Base-by-base conservation (phyloP, 176 grass and related monocot genomes). In the Otatea glauca region DNA sequence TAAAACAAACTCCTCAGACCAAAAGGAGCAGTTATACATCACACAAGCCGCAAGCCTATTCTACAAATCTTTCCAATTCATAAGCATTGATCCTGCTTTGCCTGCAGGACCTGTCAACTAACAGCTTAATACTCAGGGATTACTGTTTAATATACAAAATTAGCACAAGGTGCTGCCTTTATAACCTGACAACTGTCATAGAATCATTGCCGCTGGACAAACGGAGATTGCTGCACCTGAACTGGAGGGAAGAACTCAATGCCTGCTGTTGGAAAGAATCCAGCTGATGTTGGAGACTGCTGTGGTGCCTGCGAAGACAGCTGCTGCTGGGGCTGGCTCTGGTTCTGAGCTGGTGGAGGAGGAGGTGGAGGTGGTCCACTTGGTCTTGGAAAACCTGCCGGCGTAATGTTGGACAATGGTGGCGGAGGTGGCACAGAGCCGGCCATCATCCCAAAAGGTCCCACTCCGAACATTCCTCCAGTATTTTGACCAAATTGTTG, bases 191-290 rank as follows among this genome's bases (percentile, higher is more conserved):
- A 66, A 79, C 45, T 78, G 67, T 11, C 47, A 38, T 64, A 60
- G 8, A 74, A 83, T 90, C 79, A 94, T 78, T 96, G 93, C 64
- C 88, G 86, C 80, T 99, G 91, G 60, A 76, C 88, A 24, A 89
- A 91, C 3, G 96, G 91, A 45, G 91, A 80, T 39, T 91, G 83
- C 79, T 99, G 96, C 32, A 90, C 32, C 86, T 92, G 96, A 62
- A 88, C 79, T 5, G 86, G 88, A 1, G 89, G 81, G 35, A 93
- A 96, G 81, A 96, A 99, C 35, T 88, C 91, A 60, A 77, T 62
- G 24, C 91, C 81, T 37, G 93, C 68, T 48, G 91, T 54, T 17
- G 83, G 90, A 70, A 94, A 95, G 70, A 96, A 99, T n/a, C 88
- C 93, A 45, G 86, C 17, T 62, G 92, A 78, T 54, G 76, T 84